phyloP scores from a whole-genome alignment of 805 yeast species.

The Candida nemodendra region DNA sequence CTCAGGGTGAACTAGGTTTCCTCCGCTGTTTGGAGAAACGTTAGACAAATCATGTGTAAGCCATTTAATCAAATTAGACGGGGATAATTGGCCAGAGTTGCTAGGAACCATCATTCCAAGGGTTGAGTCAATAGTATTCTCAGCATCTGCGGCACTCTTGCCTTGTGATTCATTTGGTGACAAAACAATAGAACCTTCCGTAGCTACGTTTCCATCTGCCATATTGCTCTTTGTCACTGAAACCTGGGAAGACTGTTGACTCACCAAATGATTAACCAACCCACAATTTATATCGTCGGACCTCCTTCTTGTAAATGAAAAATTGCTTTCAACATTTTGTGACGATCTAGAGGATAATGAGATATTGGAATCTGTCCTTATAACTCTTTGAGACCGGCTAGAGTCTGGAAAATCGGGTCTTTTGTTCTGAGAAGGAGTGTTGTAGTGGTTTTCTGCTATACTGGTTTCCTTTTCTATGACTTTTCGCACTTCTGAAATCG shows the following conservation, averaged over 20 bases:
- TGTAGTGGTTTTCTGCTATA: not conserved
- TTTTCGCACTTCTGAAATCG: slow-evolving; percentile 1
- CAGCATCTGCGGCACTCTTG: not conserved
- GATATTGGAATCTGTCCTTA: not conserved
- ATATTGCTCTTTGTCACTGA: not conserved
- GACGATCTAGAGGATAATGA: not conserved
- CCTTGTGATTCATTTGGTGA: slow-evolving; percentile 1
- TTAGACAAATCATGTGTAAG: slow-evolving; percentile 15
- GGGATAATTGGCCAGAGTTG: slow-evolving; percentile 10
- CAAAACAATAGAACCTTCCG: not conserved
- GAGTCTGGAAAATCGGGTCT: not conserved
- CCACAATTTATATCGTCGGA: too few species aligned
- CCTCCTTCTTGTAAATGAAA: too few species aligned
- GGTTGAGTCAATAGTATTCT: not conserved
- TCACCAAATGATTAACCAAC: not conserved
- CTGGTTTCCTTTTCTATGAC: too few species aligned
- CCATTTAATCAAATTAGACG: slow-evolving; percentile 20
- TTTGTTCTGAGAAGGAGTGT: not conserved
- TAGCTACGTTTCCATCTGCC: not conserved
- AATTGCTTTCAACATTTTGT: not conserved
- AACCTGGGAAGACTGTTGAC: not conserved
- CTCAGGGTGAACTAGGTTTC: slow-evolving; percentile 7
- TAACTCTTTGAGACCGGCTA: not conserved
- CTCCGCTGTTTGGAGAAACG: slow-evolving; percentile 13
- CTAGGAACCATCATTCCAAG: not conserved